phyloP scores from a whole-genome alignment of 371 early-diverging fungal genomes.

The Vairimorpha necatrix region DNA sequence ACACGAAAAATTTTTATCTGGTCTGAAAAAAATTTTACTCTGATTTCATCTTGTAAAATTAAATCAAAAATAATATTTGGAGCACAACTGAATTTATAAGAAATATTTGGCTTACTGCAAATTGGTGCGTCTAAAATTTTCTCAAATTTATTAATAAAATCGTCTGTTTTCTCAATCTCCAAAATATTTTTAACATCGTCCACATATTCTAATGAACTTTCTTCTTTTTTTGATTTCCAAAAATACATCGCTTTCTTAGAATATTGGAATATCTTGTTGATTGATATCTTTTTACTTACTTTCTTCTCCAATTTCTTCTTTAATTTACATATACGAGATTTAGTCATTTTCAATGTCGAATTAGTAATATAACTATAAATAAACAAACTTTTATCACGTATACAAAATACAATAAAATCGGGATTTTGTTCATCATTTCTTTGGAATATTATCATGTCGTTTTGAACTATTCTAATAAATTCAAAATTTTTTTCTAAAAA shows the following conservation, averaged over 20 bases:
- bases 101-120: background rate
- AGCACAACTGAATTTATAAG: background rate
- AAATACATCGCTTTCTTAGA: constrained; percentile 15
- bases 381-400: constrained; percentile 25
- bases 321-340: constrained; percentile 49
- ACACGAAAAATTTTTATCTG: background rate
- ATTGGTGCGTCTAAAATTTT: constrained; percentile 1
- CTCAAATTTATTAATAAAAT: background rate
- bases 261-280: constrained; percentile 48
- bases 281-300: constrained; percentile 28
- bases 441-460: constrained; percentile 53
- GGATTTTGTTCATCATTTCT: constrained; percentile 51
- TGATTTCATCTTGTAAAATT: background rate
- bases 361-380: constrained; percentile 43
- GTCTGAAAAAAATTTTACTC: background rate
- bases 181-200: constrained; percentile 21
- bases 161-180: background rate
- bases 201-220: background rate
- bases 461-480: constrained; percentile 52
- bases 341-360: constrained; percentile 15
- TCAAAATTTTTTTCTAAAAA: constrained; percentile 35
- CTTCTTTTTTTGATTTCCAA: background rate
- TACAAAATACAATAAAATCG: constrained; percentile 57
- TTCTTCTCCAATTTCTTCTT: constrained; percentile 46
- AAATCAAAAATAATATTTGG: background rate